phyloP scores from a whole-genome alignment of 371 early-diverging fungal genomes.

The Cokeromyces recurvatus region DNA sequence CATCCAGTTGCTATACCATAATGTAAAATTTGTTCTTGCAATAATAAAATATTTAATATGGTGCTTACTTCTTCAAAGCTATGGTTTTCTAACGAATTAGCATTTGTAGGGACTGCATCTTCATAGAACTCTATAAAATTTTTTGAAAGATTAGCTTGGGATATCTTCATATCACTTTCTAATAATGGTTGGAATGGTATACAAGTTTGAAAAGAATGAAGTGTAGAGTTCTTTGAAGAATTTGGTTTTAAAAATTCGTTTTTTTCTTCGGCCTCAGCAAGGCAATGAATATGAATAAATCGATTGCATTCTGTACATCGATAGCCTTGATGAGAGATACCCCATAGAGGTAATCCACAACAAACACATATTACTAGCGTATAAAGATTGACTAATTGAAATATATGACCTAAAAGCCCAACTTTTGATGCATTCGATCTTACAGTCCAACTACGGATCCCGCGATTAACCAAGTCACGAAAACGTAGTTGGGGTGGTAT shows the following conservation, averaged over 20 bases:
- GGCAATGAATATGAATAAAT: conserved; percentile 48
- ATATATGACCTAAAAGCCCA: conserved; percentile 35
- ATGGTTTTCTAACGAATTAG: conserved; percentile 15
- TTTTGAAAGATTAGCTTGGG: conserved; percentile 11
- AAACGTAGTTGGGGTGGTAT: conserved; percentile 25
- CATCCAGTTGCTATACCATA: conserved; percentile 41
- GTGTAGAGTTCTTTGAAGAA: neutral
- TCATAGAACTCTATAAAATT: conserved; percentile 18
- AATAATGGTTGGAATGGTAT: conserved; percentile 22
- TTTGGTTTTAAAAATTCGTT: neutral
- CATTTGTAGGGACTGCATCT: conserved; percentile 17
- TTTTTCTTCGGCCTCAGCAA: conserved; percentile 12
- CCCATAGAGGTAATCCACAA: conserved; percentile 56
- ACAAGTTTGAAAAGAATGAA: conserved; percentile 25
- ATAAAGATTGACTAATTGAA: conserved; percentile 51
- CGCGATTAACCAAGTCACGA: conserved; percentile 7
- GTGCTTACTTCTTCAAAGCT: conserved; percentile 38
- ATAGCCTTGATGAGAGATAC: conserved; percentile 51
- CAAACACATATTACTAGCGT: conserved; percentile 49
- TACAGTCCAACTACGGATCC: conserved; percentile 9
- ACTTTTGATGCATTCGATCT: conserved; percentile 13
- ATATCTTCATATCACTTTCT: conserved; percentile 29
- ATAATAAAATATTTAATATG: conserved; percentile 26
- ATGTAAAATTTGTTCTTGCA: conserved; percentile 40
- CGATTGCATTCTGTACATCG: conserved; percentile 47